These are phyloP conservation scores for Penicillium hesseltinei DNA, from an alignment of 2,329 filamentous ascomycete genomes.

Conservation along the genomic window DNA sequence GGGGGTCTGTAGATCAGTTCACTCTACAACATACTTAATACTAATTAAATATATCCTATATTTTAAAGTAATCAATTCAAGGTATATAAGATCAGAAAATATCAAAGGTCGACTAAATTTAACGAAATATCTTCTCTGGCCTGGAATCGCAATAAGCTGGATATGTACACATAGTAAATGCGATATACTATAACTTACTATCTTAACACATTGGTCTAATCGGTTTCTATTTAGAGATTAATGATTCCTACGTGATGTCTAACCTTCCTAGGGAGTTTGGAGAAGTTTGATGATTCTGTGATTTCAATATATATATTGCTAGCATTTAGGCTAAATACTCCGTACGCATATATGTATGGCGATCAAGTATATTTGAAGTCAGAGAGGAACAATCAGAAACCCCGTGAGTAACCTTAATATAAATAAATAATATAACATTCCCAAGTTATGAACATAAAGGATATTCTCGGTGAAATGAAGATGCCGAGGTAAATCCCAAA, in stretches of 20 bases:
- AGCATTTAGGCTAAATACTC: neutral
- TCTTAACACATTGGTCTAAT: neutral
- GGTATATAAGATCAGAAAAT: no score
- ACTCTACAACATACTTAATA: no score
- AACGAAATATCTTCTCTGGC: no score
- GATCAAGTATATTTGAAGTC: neutral
- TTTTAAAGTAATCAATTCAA: no score
- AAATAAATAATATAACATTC: neutral
- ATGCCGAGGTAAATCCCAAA: conserved; percentile 15
- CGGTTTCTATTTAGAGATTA: neutral
- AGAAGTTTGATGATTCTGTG: neutral
- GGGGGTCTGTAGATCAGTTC: neutral
- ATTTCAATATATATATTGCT: neutral
- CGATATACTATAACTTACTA: neutral
- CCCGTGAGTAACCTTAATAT: neutral
- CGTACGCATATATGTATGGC: neutral
- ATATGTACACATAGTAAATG: neutral
- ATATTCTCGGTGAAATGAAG: neutral
- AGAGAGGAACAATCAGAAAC: neutral
- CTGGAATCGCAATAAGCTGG: neutral
- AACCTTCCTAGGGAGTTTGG: neutral
- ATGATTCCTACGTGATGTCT: neutral
- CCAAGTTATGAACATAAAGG: neutral
- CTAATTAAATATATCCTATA: no score
- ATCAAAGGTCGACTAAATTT: no score